phyloP scores from a whole-genome alignment of 176 grass and related monocot genomes.

The Typha latifolia region DNA sequence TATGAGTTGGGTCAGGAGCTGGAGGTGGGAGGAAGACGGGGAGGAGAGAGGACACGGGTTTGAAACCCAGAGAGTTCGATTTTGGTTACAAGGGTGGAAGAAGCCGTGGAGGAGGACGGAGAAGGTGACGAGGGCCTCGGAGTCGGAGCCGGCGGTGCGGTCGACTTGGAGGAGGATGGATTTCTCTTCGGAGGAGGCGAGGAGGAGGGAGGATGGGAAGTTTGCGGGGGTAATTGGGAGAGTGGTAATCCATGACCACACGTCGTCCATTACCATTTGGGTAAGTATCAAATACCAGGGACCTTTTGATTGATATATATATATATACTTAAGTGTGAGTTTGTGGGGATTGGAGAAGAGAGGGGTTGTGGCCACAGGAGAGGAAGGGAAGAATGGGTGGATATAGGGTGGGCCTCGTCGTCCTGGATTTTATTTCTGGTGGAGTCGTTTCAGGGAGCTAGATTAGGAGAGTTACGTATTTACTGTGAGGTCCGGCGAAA shows the following conservation, averaged over 20 bases:
- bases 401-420: no score
- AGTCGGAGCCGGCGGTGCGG: not conserved
- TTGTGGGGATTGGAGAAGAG: no score
- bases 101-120: conserved; percentile 32
- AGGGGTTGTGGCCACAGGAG: no score
- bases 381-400: no score
- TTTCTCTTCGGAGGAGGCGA: conserved; percentile 24
- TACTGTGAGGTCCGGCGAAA: no score
- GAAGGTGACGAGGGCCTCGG: conserved; percentile 26
- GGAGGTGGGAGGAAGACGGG: conserved; percentile 2
- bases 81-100: not conserved
- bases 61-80: conserved; percentile 50
- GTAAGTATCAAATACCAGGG: no score
- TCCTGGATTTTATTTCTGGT: no score
- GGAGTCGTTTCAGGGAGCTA: no score
- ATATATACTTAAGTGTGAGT: no score
- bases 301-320: no score
- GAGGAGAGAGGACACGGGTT: conserved; percentile 18
- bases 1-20: conserved; percentile 57
- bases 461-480: no score
- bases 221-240: conserved; percentile 8
- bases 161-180: conserved; percentile 48
- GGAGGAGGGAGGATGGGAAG: conserved; percentile 10
- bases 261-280: conserved; percentile 43
- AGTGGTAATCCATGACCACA: conserved; percentile 54